phyloP scores from a whole-genome alignment of 2,329 filamentous ascomycete genomes.

The Mycocentrospora acerina region DNA sequence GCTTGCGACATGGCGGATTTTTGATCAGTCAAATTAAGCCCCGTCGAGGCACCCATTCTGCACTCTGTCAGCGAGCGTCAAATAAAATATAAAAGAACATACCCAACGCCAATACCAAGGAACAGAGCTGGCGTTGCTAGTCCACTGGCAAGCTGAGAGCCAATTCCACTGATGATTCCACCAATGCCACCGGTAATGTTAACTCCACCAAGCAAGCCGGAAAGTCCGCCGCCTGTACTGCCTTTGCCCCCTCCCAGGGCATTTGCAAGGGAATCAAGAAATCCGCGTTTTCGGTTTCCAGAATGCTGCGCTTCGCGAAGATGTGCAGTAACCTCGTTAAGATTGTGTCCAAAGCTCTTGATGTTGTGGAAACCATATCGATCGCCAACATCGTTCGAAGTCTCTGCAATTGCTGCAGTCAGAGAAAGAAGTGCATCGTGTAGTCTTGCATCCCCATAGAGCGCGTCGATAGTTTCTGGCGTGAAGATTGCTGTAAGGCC shows the following conservation, averaged over 20 bases:
- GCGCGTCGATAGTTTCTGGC: conserved; percentile 23
- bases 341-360: conserved; percentile 16
- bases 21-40: conserved; percentile 26
- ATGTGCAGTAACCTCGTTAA: conserved; percentile 17
- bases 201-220: background rate
- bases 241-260: conserved; percentile 3
- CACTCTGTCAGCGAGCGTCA: too few species aligned
- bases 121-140: conserved; percentile 30
- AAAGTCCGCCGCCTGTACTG: background rate
- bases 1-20: conserved; percentile 18
- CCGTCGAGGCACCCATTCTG: conserved; percentile 29
- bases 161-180: conserved; percentile 13
- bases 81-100: conserved; percentile 1
- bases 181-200: conserved; percentile 17
- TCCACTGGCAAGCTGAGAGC: conserved; percentile 11
- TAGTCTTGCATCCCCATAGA: conserved; percentile 24
- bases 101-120: conserved; percentile 34
- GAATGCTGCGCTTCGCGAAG: conserved; percentile 6
- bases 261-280: conserved; percentile 12
- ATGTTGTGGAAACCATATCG: conserved; percentile 11
- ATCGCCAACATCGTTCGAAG: conserved; percentile 21
- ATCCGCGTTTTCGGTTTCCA: conserved; percentile 5
- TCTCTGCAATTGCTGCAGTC: conserved; percentile 21
- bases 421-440: conserved; percentile 24
- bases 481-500: conserved; percentile 17